Percentiles rank a stretch among this genome's conserved stretches.
phyloP scores from a whole-genome alignment of 2,329 filamentous ascomycete species.

The Apiospora phragmitis region DNA sequence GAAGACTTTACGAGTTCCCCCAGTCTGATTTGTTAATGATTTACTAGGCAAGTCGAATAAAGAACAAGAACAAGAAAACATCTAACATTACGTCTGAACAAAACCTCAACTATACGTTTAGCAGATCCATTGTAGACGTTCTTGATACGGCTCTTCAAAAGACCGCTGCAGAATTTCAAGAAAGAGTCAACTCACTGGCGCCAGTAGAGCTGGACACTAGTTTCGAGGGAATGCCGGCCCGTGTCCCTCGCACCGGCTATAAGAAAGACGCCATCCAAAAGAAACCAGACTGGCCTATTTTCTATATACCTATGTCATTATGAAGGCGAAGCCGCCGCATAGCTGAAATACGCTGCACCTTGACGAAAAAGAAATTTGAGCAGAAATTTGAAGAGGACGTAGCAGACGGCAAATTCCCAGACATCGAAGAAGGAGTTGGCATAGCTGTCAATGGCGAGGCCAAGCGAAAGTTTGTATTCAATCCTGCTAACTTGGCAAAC shows the following conservation, averaged over 20 bases:
- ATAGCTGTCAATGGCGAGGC: not conserved
- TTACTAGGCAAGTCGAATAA: accelerated
- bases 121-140: not conserved
- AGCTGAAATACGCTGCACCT: too few relatives aligned
- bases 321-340: not conserved
- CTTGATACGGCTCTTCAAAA: not conserved
- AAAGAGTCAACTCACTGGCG: not conserved
- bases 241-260: too few relatives aligned
- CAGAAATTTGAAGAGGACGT: not conserved
- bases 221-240: not conserved
- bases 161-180: not conserved
- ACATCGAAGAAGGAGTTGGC: not conserved
- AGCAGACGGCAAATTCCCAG: too few relatives aligned
- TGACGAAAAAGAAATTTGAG: too few relatives aligned
- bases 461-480: not conserved
- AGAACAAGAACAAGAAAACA: not conserved
- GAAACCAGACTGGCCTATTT: too few relatives aligned
- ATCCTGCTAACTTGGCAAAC: not conserved
- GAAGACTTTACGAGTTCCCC: not conserved
- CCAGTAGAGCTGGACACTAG: not conserved
- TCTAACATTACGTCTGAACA: not conserved
- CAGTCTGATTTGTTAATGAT: accelerated
- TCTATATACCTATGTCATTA: too few relatives aligned
- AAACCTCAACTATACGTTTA: not conserved
- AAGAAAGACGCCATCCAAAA: too few relatives aligned